These are phyloP conservation scores for Boletus vermiculosoides DNA, from an alignment of 768 basidiomycete species.

Conservation along the genomic window DNA sequence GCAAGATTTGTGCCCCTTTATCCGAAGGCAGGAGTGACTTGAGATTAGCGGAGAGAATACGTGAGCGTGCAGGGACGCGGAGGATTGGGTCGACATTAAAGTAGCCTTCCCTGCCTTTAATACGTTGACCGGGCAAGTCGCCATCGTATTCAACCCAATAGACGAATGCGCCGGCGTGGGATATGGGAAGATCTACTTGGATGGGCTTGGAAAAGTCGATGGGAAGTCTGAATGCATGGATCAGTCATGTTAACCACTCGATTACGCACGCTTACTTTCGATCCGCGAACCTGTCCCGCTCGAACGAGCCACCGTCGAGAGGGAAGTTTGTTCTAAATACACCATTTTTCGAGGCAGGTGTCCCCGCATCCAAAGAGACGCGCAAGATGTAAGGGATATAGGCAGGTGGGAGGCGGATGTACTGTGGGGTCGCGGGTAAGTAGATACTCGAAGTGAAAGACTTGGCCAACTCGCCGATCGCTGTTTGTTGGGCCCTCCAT, in stretches of 20 bases:
- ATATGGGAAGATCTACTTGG: constrained; percentile 92
- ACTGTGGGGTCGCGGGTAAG: constrained; percentile 48
- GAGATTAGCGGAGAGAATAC: constrained; percentile 62
- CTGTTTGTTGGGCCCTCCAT: constrained; percentile 88
- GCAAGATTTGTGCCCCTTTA: constrained; percentile 51
- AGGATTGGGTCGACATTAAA: constrained; percentile 96
- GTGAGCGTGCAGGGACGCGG: constrained; percentile 65
- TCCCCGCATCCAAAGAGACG: constrained; percentile 89
- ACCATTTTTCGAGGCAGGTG: constrained; percentile 85
- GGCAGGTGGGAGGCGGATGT: constrained; percentile 94
- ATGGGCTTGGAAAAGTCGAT: constrained; percentile 88
- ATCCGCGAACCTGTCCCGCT: constrained; percentile 69
- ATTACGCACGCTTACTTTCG: constrained; percentile 54
- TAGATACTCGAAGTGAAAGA: constrained; percentile 2
- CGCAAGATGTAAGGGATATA: constrained; percentile 86
- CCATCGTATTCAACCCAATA: constrained; percentile 94
- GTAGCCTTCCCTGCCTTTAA: constrained; percentile 86
- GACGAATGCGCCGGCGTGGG: constrained; percentile 92
- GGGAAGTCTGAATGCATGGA: constrained; percentile 57
- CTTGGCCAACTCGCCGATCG: constrained; percentile 61
- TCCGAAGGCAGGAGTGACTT: constrained; percentile 50
- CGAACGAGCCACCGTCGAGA: constrained; percentile 85
- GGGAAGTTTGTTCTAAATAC: constrained; percentile 97
- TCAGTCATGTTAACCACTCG: constrained; percentile 13
- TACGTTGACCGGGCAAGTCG: constrained; percentile 52